A percentile compares a stretch with the other conserved stretches of the same genome.
These are phyloP conservation scores for Russula abietina DNA, from an alignment of 768 basidiomycete genomes.

Conservation along the genomic window DNA sequence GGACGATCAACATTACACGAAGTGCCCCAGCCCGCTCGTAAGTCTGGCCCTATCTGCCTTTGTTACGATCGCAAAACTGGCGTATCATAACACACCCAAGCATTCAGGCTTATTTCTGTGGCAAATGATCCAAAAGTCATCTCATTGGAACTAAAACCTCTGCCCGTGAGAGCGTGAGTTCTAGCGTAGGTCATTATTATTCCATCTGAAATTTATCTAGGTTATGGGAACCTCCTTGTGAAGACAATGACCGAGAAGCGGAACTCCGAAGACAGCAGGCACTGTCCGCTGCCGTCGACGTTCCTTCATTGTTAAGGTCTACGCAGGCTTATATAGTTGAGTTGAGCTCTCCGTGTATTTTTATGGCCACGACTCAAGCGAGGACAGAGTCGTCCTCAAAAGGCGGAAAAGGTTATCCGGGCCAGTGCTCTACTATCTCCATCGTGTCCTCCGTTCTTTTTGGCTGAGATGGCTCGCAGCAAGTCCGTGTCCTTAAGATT, in stretches of 20 bases:
- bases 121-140: constrained; percentile 10
- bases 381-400: constrained; percentile 7
- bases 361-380: not conserved
- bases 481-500: not conserved
- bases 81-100: not conserved
- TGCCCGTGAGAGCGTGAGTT: constrained; percentile 14
- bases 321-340: constrained; percentile 25
- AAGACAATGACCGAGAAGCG: constrained; percentile 31
- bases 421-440: not conserved
- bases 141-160: constrained; percentile 17
- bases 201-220: constrained; percentile 19
- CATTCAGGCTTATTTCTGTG: constrained; percentile 21
- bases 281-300: constrained; percentile 30
- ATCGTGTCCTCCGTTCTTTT: constrained; percentile 4
- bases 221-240: constrained; percentile 28
- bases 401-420: constrained; percentile 7
- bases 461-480: constrained; percentile 9
- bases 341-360: constrained; percentile 1
- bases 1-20: not conserved
- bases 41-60: not conserved
- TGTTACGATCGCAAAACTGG: not conserved
- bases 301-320: constrained; percentile 28
- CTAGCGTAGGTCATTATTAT: not conserved
- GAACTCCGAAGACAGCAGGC: constrained; percentile 28
- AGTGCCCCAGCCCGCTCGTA: not conserved